Evolutionary conservation across 257 asterid species (phyloP).

Genomic region (Ballota nigra): DNA sequence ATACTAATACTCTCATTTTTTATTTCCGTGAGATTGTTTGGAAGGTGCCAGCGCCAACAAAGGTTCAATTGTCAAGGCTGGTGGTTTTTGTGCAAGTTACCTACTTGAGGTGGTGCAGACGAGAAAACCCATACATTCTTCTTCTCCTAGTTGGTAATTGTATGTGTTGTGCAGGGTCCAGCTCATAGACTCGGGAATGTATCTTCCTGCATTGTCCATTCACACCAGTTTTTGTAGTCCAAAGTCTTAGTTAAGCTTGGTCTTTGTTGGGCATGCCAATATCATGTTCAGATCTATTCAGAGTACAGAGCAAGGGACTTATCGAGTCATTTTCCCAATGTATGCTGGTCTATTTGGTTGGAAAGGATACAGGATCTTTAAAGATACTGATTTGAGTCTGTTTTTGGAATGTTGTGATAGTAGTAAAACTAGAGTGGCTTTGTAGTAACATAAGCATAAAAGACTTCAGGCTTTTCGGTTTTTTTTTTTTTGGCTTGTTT

Average conservation of each 20-base stretch:
- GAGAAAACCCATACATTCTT: background rate
- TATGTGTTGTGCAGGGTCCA: background rate
- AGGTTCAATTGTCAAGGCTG: background rate
- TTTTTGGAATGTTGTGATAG: background rate
- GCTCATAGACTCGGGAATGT: background rate
- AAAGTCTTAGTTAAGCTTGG: background rate
- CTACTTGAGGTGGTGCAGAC: background rate
- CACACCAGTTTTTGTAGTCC: background rate
- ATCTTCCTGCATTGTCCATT: background rate
- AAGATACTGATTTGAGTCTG: background rate
- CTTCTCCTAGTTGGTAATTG: background rate
- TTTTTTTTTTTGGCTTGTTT: background rate
- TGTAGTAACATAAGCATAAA: background rate
- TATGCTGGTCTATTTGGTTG: background rate
- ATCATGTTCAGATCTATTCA: background rate
- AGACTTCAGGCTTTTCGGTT: background rate
- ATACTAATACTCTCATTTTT: background rate
- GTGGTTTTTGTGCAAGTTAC: background rate
- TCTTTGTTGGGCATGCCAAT: background rate
- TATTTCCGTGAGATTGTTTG: background rate
- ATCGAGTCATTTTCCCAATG: background rate
- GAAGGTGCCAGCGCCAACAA: background rate
- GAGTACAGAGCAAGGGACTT: background rate
- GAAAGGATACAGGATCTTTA: background rate
- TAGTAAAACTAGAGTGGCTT: background rate